These are phyloP conservation scores for Apiospora phragmitis DNA, from an alignment of 2,329 filamentous ascomycete species.

Conservation along the genomic window DNA sequence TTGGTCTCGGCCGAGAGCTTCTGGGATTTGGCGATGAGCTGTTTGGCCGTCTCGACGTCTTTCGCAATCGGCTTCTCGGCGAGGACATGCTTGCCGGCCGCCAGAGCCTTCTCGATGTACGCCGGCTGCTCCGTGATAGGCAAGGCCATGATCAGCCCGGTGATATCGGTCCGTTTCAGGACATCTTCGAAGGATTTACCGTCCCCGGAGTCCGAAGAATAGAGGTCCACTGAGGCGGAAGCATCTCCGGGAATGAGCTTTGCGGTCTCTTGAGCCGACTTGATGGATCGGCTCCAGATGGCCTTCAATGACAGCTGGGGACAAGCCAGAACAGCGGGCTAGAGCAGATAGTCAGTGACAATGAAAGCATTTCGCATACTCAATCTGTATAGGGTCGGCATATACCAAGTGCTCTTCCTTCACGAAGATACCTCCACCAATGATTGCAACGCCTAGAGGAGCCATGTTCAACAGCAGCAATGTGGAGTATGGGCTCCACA, in stretches of 20 bases:
- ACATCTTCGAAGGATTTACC: constrained; percentile 44
- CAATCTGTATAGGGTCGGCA: background rate
- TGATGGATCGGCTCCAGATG: constrained; percentile 54
- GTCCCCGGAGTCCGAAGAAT: constrained; percentile 29
- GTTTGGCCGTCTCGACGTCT: constrained; percentile 48
- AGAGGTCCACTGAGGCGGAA: constrained; percentile 26
- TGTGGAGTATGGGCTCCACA: background rate
- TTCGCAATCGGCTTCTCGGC: constrained; percentile 69
- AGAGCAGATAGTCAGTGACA: constrained; percentile 20
- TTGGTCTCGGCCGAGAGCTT: constrained; percentile 27
- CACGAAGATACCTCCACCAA: constrained; percentile 45
- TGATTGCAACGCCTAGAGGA: constrained; percentile 15
- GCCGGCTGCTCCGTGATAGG: constrained; percentile 62
- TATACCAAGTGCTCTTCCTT: constrained; percentile 53
- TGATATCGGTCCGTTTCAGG: constrained; percentile 45
- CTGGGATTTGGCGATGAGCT: constrained; percentile 40
- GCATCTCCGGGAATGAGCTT: constrained; percentile 29
- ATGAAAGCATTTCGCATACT: background rate
- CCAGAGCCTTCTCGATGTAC: constrained; percentile 58
- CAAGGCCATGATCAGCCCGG: constrained; percentile 45
- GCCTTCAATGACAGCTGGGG: constrained; percentile 50
- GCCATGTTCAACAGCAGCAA: background rate
- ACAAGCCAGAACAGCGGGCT: constrained; percentile 51
- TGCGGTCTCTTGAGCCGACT: constrained; percentile 44
- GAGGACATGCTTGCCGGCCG: constrained; percentile 69